These are phyloP conservation scores for Paulownia fortunei DNA, from an alignment of 257 asterid species.

Conservation along the genomic window DNA sequence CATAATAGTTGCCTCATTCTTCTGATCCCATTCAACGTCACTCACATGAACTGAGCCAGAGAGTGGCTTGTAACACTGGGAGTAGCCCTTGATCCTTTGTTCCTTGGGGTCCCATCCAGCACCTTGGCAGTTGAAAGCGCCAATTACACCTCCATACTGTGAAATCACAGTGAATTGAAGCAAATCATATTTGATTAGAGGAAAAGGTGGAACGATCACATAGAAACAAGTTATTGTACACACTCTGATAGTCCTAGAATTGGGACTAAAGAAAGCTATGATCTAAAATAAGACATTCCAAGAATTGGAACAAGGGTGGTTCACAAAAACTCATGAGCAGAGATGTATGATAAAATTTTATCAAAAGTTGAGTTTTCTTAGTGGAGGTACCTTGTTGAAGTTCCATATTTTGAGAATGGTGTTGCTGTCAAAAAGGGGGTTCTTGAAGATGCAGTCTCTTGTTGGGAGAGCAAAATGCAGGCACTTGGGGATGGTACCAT, in stretches of 20 bases:
- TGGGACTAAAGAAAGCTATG: no score
- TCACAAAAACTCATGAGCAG: no score
- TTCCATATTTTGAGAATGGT: slow-evolving; percentile 81
- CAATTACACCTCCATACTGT: slow-evolving; percentile 78
- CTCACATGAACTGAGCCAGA: slow-evolving; percentile 47
- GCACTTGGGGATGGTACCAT: slow-evolving; percentile 75
- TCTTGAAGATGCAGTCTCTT: slow-evolving; percentile 78
- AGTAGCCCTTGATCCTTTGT: slow-evolving; percentile 68
- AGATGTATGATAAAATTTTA: neutral
- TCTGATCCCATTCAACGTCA: slow-evolving; percentile 71
- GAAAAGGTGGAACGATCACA: neutral
- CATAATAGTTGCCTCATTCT: slow-evolving; percentile 41
- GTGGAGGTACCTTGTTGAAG: slow-evolving; percentile 66
- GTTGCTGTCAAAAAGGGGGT: slow-evolving; percentile 73
- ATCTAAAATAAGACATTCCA: neutral
- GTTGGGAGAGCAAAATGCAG: slow-evolving; percentile 78
- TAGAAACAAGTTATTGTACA: neutral
- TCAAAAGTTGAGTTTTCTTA: no score
- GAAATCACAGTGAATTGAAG: neutral
- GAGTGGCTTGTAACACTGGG: slow-evolving; percentile 68
- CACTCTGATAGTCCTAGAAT: no score
- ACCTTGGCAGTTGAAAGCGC: slow-evolving; percentile 87
- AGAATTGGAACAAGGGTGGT: neutral
- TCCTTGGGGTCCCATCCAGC: slow-evolving; percentile 89
- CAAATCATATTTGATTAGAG: no score